Percentiles rank a stretch among this genome's conserved stretches.
phyloP scores from a whole-genome alignment of 2,329 filamentous ascomycete species.

The Acephala macrosclerotiorum region DNA sequence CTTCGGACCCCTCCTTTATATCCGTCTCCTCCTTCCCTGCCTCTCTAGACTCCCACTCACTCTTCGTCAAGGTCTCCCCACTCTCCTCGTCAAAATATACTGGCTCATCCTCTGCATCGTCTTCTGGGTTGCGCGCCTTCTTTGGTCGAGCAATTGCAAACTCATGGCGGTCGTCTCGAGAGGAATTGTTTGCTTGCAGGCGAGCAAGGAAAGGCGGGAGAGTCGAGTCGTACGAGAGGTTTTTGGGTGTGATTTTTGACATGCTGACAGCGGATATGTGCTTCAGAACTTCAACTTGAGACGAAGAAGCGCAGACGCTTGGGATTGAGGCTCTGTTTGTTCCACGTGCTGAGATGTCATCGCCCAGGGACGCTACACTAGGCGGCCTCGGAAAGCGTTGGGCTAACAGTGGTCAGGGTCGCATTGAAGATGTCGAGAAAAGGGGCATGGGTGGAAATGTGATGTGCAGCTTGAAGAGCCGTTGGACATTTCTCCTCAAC shows the following conservation, averaged over 20 bases:
- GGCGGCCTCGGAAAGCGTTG: not conserved
- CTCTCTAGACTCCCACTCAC: constrained; percentile 45
- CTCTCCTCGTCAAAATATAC: constrained; percentile 77
- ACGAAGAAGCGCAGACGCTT: not conserved
- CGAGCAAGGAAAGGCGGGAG: constrained; percentile 68
- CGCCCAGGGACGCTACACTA: constrained; percentile 9
- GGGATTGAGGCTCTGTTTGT: constrained; percentile 16
- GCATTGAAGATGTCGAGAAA: not conserved
- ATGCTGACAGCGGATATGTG: constrained; percentile 19
- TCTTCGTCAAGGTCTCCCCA: constrained; percentile 58
- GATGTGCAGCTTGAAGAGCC: not conserved
- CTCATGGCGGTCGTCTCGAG: constrained; percentile 53
- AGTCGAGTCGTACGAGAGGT: constrained; percentile 69
- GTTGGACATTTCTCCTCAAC: not conserved
- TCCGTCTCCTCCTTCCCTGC: constrained; percentile 37
- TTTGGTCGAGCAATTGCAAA: constrained; percentile 44
- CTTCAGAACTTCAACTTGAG: not conserved
- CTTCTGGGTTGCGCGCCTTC: constrained; percentile 65
- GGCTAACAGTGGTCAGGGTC: not conserved
- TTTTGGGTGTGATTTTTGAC: constrained; percentile 73
- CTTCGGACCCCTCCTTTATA: not conserved
- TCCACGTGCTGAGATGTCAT: constrained; percentile 18
- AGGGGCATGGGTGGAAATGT: not conserved
- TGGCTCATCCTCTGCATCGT: constrained; percentile 79
- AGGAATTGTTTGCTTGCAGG: constrained; percentile 60